Evolutionary conservation across 2,329 filamentous ascomycete species (phyloP).

Genomic region (Trichoderma gracile): DNA sequence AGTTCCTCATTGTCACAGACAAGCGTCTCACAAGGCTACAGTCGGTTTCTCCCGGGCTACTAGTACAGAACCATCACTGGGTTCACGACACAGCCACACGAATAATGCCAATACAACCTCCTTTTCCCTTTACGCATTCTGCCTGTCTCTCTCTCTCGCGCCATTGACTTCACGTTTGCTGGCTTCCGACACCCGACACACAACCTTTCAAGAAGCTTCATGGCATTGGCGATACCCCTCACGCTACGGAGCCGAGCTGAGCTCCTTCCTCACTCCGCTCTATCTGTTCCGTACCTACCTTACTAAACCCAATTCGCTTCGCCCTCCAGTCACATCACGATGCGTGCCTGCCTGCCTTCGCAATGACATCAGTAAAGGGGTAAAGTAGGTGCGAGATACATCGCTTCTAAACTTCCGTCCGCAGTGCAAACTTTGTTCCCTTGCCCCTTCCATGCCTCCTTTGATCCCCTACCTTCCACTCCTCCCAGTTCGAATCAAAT

Average conservation of each 20-base stretch:
- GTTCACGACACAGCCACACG: neutral
- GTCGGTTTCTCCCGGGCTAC: neutral
- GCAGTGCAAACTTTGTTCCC: neutral
- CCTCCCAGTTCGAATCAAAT: neutral
- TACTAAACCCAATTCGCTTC: neutral
- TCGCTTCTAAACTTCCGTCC: neutral
- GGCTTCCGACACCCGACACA: neutral
- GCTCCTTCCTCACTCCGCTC: conserved; percentile 3
- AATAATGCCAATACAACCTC: neutral
- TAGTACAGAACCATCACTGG: neutral
- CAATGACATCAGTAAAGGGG: neutral
- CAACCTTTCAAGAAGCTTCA: neutral
- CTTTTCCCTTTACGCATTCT: too few species aligned
- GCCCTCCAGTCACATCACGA: neutral
- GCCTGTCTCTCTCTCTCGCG: too few species aligned
- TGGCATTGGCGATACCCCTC: neutral
- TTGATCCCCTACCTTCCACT: neutral
- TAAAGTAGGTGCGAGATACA: neutral
- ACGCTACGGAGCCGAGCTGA: neutral
- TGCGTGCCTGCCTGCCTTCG: neutral
- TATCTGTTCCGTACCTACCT: neutral
- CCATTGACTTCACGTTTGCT: neutral
- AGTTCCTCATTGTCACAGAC: neutral
- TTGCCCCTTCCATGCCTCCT: neutral
- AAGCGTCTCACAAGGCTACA: neutral